phyloP scores from a whole-genome alignment of 371 early-diverging fungal species.

The Rhizomucor miehei region DNA sequence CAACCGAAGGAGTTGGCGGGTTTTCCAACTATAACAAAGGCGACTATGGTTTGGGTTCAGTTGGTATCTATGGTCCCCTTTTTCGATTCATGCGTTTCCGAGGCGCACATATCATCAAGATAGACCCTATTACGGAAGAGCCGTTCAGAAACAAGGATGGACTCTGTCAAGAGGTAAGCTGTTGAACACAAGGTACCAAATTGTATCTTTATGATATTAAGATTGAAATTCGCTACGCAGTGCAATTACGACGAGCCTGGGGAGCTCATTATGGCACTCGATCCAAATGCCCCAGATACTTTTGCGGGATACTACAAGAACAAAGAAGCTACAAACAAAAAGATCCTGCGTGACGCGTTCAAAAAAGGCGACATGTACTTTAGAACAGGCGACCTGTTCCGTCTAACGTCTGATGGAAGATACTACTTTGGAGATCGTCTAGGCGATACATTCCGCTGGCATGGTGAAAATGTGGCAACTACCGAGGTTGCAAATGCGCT shows the following conservation, averaged over 20 bases:
- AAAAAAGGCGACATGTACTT: slow-evolving; percentile 33
- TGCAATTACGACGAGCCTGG: slow-evolving; percentile 18
- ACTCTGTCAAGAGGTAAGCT: slow-evolving; percentile 32
- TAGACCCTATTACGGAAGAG: slow-evolving; percentile 39
- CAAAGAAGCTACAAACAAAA: slow-evolving; percentile 7
- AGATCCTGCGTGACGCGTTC: slow-evolving; percentile 7
- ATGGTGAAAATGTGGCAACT: slow-evolving; percentile 68
- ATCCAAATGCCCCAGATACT: not conserved
- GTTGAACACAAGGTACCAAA: too few relatives aligned
- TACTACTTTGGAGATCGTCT: slow-evolving; percentile 73
- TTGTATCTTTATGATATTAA: too few relatives aligned
- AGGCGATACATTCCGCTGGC: slow-evolving; percentile 80
- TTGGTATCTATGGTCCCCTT: slow-evolving; percentile 40
- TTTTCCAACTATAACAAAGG: slow-evolving; percentile 48
- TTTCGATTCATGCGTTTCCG: slow-evolving; percentile 11
- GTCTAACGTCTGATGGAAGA: slow-evolving; percentile 52
- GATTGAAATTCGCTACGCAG: too few relatives aligned
- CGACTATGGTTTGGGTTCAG: slow-evolving; percentile 46
- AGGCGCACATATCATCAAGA: slow-evolving; percentile 21
- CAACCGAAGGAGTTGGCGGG: slow-evolving; percentile 37
- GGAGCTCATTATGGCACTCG: not conserved
- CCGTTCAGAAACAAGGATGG: slow-evolving; percentile 29
- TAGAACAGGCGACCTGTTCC: slow-evolving; percentile 71
- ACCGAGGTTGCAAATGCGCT: slow-evolving; percentile 63
- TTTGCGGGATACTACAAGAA: slow-evolving; percentile 15